phyloP scores from a whole-genome alignment of 2,329 filamentous ascomycete species.

The Clarireedia homoeocarpa region DNA sequence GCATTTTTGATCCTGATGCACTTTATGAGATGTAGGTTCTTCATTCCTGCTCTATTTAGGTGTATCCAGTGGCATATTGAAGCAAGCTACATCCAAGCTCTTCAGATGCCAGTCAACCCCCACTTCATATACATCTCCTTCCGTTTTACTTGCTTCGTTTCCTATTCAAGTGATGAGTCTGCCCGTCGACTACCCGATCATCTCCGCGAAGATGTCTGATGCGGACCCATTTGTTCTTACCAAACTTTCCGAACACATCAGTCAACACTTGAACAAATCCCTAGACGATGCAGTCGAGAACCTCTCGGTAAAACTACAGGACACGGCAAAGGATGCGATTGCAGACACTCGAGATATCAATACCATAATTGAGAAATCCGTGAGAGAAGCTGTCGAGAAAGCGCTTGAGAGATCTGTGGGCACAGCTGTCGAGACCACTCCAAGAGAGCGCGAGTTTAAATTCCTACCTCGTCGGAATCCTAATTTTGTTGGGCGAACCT shows the following conservation, averaged over 20 bases:
- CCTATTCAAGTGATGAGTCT: background rate
- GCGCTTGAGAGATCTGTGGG: conserved; percentile 1
- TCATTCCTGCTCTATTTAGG: background rate
- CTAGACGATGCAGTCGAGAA: conserved; percentile 5
- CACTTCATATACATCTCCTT: background rate
- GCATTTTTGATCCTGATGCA: background rate
- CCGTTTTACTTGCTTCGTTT: background rate
- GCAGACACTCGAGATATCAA: conserved; percentile 7
- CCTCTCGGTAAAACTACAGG: conserved; percentile 3
- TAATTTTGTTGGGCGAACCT: conserved; percentile 19
- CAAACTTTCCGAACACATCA: conserved; percentile 7
- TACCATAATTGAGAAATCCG: conserved; percentile 1
- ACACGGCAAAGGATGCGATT: conserved; percentile 6
- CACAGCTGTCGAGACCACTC: conserved; percentile 1
- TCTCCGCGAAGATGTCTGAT: conserved; percentile 7
- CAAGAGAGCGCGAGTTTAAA: conserved; percentile 10
- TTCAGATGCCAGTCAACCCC: conserved; percentile 1
- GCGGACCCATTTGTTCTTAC: conserved; percentile 6
- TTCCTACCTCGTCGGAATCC: conserved; percentile 17
- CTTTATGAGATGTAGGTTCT: background rate
- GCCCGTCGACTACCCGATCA: conserved; percentile 1
- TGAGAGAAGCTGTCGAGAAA: conserved; percentile 6
- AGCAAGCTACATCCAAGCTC: background rate
- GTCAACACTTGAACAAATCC: conserved; percentile 5
- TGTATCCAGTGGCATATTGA: conserved; percentile 4